Percentiles rank a stretch among this genome's conserved stretches.
phyloP scores from a whole-genome alignment of 345 rosid genomes.

The Rhizophora apiculata region DNA sequence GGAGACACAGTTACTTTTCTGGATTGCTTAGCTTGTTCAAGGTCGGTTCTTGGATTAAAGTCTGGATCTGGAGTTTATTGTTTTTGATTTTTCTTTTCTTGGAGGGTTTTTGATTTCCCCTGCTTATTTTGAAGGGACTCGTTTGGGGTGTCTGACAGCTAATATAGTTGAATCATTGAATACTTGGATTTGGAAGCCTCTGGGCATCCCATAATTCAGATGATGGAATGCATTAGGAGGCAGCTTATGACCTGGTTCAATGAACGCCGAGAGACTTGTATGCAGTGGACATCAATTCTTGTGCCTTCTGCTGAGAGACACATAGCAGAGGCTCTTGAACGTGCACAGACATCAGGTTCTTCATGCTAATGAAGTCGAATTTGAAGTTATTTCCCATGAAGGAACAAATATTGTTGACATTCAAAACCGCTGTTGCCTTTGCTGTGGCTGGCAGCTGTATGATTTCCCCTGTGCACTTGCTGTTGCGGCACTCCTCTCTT shows the following conservation, averaged over 20 bases:
- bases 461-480: slow-evolving; percentile 98
- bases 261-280: slow-evolving; percentile 82
- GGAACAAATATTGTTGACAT: slow-evolving; percentile 89
- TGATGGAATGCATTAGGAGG: slow-evolving; percentile 98
- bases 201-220: slow-evolving; percentile 95
- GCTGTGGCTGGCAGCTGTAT: slow-evolving; percentile 95
- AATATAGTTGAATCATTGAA: slow-evolving; percentile 80
- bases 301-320: slow-evolving; percentile 91
- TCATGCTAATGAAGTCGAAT: slow-evolving; percentile 90
- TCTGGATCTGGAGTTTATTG: slow-evolving; percentile 11
- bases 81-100: background rate
- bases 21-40: background rate
- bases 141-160: slow-evolving; percentile 89
- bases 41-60: background rate
- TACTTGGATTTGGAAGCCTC: slow-evolving; percentile 93
- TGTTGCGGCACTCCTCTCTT: slow-evolving; percentile 91
- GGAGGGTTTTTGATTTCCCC: slow-evolving; percentile 30
- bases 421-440: slow-evolving; percentile 85
- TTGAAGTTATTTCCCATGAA: slow-evolving; percentile 91
- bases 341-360: slow-evolving; percentile 86
- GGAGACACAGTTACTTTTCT: background rate
- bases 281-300: slow-evolving; percentile 94
- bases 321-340: slow-evolving; percentile 85
- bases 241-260: slow-evolving; percentile 99
- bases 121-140: slow-evolving; percentile 87